Evolutionary conservation across 2,329 filamentous ascomycete genomes (phyloP).

Genomic region (Drechslerella dactyloides): DNA sequence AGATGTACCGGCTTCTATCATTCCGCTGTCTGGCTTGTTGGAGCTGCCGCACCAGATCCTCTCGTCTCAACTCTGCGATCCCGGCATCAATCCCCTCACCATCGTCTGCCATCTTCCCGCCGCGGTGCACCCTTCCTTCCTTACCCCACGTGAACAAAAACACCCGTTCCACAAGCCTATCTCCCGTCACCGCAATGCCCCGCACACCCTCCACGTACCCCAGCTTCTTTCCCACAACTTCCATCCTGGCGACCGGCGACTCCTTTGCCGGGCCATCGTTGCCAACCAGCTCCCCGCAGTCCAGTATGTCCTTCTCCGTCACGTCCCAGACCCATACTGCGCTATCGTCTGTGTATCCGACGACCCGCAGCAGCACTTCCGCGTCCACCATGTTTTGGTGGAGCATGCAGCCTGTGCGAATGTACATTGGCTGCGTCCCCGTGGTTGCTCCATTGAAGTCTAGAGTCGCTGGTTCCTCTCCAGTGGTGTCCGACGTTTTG

Average conservation of each 20-base stretch:
- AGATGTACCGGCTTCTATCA: neutral
- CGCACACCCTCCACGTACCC: conserved; percentile 37
- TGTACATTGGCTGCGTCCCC: conserved; percentile 7
- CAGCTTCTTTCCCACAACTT: conserved; percentile 24
- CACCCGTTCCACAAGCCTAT: conserved; percentile 24
- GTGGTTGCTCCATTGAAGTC: neutral
- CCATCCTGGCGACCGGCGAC: neutral
- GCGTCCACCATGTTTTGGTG: conserved; percentile 26
- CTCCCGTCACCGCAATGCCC: conserved; percentile 29
- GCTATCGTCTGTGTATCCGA: conserved; percentile 25
- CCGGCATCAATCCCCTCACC: conserved; percentile 30
- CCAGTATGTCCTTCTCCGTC: conserved; percentile 31
- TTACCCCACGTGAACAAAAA: conserved; percentile 33
- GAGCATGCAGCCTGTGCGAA: conserved; percentile 27
- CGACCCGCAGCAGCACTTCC: conserved; percentile 29
- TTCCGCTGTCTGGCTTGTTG: neutral
- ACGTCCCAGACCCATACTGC: conserved; percentile 44
- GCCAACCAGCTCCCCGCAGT: conserved; percentile 8
- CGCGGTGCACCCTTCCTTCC: conserved; percentile 24
- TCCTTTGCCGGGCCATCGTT: neutral
- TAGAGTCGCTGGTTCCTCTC: neutral
- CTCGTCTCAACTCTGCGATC: conserved; percentile 22
- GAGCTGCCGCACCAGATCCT: conserved; percentile 17
- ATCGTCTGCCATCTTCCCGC: conserved; percentile 12
- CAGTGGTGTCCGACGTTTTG: neutral